Evolutionary conservation across 176 grass and related monocot genomes (phyloP), one percentile per base, ranked within the genome.

Genomic region (Dactylis glomerata): DNA sequence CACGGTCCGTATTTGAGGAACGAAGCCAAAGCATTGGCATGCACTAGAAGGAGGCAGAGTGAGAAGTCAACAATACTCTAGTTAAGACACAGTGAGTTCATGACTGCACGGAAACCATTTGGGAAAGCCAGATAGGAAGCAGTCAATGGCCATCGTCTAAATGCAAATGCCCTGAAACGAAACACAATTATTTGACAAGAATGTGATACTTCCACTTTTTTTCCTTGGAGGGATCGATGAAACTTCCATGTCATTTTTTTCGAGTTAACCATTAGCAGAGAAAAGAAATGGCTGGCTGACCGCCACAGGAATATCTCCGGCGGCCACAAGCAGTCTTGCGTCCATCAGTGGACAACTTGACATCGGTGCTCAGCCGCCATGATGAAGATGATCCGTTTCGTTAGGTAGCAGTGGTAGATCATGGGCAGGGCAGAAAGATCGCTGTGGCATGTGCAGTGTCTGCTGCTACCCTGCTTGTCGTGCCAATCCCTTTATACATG

Each of bases 361-460:
- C 85, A 87, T 24, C 24, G 56, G 31, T 20, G 66, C 10, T 23
- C 77, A 59, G 69, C 57, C 57, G 45, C 78, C 45, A 87, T 75
- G 33, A 79, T 75, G 62, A 16, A 36, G 13, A 28, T 30, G 8
- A 23, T 10, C 19, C 22, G 12, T 42, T 59, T 38, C 28, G 28
- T 42, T 68, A 37, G 67, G 63, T 73, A 2, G 24, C 9, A 47
- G 70, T 47, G 24, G 24, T 5, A 2, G 68, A 30, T 65, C 64
- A 90, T 65, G 79, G 88, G 83, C 76, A 8, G 9, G 76, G 61
- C 66, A 86, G 83, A 90, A 52, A 78, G 76, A 57, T 72, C 24
- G 44, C 54, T 9, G 75, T 12, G 3, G 32, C 83, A 78, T 82
- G 84, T 86, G 88, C 78, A 84, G 55, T 73, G 88, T 79, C 83